These are phyloP conservation scores for Eragrostis tef DNA, from an alignment of 202 grass and related monocot genomes.

Conservation along the genomic window DNA sequence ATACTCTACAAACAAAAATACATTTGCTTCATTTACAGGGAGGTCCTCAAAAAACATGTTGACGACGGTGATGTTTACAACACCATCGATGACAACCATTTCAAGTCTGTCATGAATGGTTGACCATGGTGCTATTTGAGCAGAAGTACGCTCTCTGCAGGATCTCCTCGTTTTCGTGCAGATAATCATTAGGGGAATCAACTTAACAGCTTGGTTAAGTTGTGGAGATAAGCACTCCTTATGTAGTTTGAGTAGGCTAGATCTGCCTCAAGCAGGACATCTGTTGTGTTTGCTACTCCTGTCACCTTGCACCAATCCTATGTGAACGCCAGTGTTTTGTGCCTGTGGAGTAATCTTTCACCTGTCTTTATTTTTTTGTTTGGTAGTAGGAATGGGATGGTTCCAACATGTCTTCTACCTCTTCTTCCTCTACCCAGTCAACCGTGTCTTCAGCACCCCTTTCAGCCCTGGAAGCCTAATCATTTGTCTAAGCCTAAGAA, in stretches of 20 bases:
- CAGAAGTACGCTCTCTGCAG: conserved; percentile 25
- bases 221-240: conserved; percentile 1
- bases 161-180: not conserved
- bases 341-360: not conserved
- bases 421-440: too few relatives aligned
- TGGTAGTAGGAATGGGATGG: too few relatives aligned
- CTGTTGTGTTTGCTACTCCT: conserved; percentile 15
- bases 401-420: too few relatives aligned
- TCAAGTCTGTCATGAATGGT: conserved; percentile 73
- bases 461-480: too few relatives aligned
- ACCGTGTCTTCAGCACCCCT: too few relatives aligned
- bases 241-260: conserved; percentile 7
- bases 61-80: conserved; percentile 74
- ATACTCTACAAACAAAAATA: not conserved
- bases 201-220: conserved; percentile 38
- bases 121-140: conserved; percentile 41
- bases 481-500: too few relatives aligned
- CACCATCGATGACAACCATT: conserved; percentile 85
- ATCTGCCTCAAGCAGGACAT: not conserved
- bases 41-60: conserved; percentile 48
- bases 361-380: too few relatives aligned
- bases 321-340: not conserved
- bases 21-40: conserved; percentile 50
- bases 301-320: not conserved
- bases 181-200: not conserved